Conservation (phyloP, 225 moss, liverwort and hornwort genomes). For the Pseudisothecium myosuroides region DNA sequence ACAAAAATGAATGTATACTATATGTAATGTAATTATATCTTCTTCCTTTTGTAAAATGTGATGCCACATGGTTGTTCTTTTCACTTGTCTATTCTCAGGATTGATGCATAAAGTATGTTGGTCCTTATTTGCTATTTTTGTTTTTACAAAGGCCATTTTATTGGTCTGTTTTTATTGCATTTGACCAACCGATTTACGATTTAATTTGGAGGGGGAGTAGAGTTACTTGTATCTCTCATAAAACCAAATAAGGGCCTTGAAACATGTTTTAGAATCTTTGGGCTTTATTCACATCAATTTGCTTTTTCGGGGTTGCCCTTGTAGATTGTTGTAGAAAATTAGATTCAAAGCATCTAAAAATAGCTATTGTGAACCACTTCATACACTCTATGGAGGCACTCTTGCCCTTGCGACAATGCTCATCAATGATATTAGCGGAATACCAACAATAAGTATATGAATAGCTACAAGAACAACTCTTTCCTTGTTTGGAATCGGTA, state of each 20-base stretch:
- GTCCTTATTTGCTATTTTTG: neutral
- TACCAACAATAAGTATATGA: fast-evolving
- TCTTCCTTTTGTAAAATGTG: neutral
- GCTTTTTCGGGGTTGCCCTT: fast-evolving
- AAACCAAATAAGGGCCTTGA: neutral
- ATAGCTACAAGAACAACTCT: neutral
- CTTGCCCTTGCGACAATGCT: fast-evolving
- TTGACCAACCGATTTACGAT: fast-evolving
- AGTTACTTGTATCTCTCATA: fast-evolving
- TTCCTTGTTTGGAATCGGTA: neutral
- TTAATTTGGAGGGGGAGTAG: neutral
- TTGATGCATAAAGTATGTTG: neutral
- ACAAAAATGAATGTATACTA: neutral
- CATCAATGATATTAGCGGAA: neutral
- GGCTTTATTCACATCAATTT: neutral
- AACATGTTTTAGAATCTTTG: neutral
- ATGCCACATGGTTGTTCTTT: too few relatives aligned
- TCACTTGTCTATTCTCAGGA: fast-evolving
- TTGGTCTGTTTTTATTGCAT: neutral
- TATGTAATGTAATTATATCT: neutral
- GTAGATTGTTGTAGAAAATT: neutral
- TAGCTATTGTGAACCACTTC: neutral
- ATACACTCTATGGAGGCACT: neutral
- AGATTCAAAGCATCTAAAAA: neutral
- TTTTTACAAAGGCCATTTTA: neutral